Conservation (phyloP, 257 asterid species). For the Paulownia fortunei region DNA sequence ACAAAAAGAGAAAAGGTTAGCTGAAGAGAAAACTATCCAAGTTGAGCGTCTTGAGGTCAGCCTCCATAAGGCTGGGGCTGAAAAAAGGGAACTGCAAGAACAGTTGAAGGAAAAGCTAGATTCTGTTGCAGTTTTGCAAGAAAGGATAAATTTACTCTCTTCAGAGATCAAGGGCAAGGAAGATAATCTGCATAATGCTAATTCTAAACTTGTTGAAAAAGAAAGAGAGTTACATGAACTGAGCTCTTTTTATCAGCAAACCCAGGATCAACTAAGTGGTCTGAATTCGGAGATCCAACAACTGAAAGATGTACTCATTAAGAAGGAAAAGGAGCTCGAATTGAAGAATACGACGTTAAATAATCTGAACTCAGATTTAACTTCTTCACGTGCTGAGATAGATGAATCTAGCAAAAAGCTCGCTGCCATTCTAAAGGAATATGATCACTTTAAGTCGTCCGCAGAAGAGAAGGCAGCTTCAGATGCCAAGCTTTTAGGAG, state of each 20-base stretch:
- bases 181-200: conserved; percentile 41
- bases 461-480: conserved; percentile 65
- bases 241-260: conserved; percentile 48
- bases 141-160: conserved; percentile 56
- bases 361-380: conserved; percentile 53
- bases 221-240: conserved; percentile 49
- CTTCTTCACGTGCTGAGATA: conserved; percentile 50
- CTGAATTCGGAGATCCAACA: conserved; percentile 53
- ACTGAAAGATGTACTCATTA: conserved; percentile 49
- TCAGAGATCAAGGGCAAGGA: conserved; percentile 73
- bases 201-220: conserved; percentile 53
- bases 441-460: conserved; percentile 52
- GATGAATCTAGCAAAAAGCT: conserved; percentile 49
- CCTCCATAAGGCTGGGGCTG: conserved; percentile 49
- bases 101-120: conserved; percentile 61
- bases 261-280: conserved; percentile 50
- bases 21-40: conserved; percentile 45
- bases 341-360: conserved; percentile 43
- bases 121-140: conserved; percentile 53
- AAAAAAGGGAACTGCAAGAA: conserved; percentile 60
- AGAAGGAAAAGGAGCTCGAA: conserved; percentile 62
- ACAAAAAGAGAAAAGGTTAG: conserved; percentile 50
- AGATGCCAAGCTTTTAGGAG: conserved; percentile 61
- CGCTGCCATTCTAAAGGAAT: conserved; percentile 49
- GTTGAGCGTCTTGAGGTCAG: conserved; percentile 56